phyloP scores from a whole-genome alignment of 345 rosid species.

The Populus alba region DNA sequence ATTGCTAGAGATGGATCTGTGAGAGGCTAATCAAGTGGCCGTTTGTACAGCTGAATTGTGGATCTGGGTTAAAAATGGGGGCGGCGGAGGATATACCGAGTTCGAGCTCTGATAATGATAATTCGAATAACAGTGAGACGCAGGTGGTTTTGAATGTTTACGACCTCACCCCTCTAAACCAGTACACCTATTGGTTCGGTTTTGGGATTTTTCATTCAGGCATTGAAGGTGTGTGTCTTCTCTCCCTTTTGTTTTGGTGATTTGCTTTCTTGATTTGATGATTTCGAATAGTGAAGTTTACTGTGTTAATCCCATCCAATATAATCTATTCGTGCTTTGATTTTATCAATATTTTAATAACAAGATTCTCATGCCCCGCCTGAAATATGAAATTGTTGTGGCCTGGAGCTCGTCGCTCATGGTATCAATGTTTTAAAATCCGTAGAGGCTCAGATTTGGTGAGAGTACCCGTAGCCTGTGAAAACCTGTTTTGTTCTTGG shows the following conservation, averaged over 20 bases:
- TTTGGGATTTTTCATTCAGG: conserved; percentile 93
- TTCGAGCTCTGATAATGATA: conserved; percentile 26
- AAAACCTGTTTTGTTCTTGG: not conserved
- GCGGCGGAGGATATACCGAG: conserved; percentile 25
- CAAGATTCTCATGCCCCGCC: not conserved
- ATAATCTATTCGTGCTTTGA: not conserved
- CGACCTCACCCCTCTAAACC: conserved; percentile 81
- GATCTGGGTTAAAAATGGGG: conserved; percentile 32
- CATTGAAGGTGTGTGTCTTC: conserved; percentile 56
- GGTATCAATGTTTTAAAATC: not conserved
- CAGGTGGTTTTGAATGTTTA: conserved; percentile 68
- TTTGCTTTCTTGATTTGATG: not conserved
- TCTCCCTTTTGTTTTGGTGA: not conserved
- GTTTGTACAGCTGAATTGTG: not conserved
- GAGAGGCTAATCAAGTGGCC: not conserved
- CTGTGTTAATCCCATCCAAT: not conserved
- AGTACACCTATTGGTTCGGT: conserved; percentile 79
- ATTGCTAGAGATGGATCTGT: not conserved
- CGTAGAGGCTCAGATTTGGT: not conserved
- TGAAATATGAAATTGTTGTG: not conserved
- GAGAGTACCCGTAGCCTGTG: not conserved
- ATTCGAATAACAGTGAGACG: conserved; percentile 22
- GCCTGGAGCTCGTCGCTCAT: no score
- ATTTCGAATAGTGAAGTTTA: not conserved
- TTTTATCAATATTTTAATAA: not conserved